phyloP scores from a whole-genome alignment of 1,284 basidiomycete species.

The Ceratobasidium sp. region DNA sequence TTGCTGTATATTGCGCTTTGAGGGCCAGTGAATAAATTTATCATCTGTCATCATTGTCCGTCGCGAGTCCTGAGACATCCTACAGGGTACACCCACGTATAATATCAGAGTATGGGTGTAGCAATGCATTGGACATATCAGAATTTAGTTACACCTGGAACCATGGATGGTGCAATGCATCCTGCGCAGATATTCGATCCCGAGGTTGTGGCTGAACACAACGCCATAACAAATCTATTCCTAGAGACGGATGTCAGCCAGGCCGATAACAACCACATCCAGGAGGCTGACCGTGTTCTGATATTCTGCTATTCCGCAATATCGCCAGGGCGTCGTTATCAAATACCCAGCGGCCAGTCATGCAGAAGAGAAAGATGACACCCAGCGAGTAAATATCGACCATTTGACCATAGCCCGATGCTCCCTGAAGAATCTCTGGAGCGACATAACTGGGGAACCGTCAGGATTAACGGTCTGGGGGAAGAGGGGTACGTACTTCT shows the following conservation, averaged over 20 bases:
- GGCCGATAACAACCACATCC: not conserved
- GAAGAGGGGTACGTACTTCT: constrained; percentile 22
- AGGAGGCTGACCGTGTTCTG: constrained; percentile 34
- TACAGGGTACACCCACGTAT: not conserved
- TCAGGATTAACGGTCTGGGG: not conserved
- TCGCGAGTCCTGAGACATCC: not conserved
- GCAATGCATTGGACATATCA: not conserved
- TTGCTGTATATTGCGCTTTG: constrained; percentile 33
- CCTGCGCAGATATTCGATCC: constrained; percentile 31
- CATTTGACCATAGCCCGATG: constrained; percentile 44
- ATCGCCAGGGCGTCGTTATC: constrained; percentile 41
- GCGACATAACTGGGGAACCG: constrained; percentile 33
- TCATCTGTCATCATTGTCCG: constrained; percentile 1
- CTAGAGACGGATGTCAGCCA: constrained; percentile 3
- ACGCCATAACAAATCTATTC: constrained; percentile 35
- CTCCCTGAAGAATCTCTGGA: constrained; percentile 39
- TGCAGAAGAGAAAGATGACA: constrained; percentile 40
- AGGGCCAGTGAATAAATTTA: constrained; percentile 33
- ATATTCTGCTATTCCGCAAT: constrained; percentile 12
- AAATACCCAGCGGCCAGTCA: constrained; percentile 42
- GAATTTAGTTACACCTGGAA: constrained; percentile 16
- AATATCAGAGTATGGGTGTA: not conserved
- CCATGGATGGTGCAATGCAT: constrained; percentile 39
- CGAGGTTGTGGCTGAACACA: constrained; percentile 36
- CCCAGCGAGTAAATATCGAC: constrained; percentile 43